phyloP scores from a whole-genome alignment of 345 rosid genomes.

The Isatis tinctoria region DNA sequence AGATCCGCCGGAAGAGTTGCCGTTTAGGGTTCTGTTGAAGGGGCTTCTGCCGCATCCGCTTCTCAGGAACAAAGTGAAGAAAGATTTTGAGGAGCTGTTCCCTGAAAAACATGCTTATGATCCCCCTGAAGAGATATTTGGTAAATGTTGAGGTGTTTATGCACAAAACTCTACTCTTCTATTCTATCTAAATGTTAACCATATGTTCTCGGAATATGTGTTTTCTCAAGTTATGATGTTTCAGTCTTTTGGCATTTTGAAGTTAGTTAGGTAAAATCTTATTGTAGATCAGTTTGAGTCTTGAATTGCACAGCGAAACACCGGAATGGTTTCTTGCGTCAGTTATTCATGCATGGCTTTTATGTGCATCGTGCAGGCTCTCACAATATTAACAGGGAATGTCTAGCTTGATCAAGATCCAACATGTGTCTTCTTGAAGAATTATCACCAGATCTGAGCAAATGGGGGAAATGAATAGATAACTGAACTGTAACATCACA shows the following conservation, averaged over 20 bases:
- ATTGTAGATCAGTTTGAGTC: background rate
- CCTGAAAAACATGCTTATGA: conserved; percentile 87
- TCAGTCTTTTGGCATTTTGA: background rate
- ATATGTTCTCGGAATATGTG: background rate
- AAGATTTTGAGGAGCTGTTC: conserved; percentile 85
- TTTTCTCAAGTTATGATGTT: background rate
- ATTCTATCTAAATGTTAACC: background rate
- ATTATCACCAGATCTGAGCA: background rate
- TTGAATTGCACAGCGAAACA: background rate
- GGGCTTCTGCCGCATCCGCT: conserved; percentile 91
- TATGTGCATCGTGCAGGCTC: background rate
- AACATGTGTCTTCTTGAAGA: background rate
- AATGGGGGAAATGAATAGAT: background rate
- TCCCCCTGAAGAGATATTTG: conserved; percentile 92
- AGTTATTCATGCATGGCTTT: background rate
- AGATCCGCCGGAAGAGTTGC: conserved; percentile 86
- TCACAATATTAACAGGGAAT: background rate
- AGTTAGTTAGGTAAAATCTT: background rate
- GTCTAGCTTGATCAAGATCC: background rate
- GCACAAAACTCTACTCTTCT: background rate
- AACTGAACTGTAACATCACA: background rate
- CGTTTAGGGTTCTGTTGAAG: conserved; percentile 80
- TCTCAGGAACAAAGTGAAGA: conserved; percentile 84
- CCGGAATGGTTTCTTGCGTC: background rate
- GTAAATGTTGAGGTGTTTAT: conserved; percentile 48